phyloP scores from a whole-genome alignment of 805 yeast genomes.

The Nakazawaea peltata region DNA sequence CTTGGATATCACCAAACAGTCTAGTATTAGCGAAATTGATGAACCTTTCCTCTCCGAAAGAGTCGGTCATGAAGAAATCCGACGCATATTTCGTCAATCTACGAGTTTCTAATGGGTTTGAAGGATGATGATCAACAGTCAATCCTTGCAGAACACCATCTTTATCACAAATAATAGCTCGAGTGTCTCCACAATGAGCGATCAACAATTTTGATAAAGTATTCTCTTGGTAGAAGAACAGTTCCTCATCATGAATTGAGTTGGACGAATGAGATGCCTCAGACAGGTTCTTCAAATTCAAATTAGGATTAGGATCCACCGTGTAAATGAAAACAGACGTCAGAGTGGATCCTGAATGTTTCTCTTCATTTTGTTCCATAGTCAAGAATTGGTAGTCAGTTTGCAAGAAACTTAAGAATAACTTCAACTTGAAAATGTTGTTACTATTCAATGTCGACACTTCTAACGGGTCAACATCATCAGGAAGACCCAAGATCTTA shows the following conservation, averaged over 20 bases:
- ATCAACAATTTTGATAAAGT: constrained; percentile 62
- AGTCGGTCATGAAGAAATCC: constrained; percentile 68
- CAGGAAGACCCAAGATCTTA: constrained; percentile 6
- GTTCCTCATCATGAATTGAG: constrained; percentile 15
- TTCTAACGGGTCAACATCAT: constrained; percentile 4
- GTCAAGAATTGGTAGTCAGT: constrained; percentile 56
- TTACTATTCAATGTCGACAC: constrained; percentile 14
- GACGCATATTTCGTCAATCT: constrained; percentile 60
- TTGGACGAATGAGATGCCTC: constrained; percentile 1
- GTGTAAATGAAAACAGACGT: constrained; percentile 24
- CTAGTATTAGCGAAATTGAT: constrained; percentile 82
- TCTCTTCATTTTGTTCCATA: constrained; percentile 19
- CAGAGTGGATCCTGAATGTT: constrained; percentile 27
- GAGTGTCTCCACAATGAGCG: constrained; percentile 91
- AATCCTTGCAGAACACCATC: constrained; percentile 73
- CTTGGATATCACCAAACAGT: constrained; percentile 82
- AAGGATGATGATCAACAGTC: constrained; percentile 81
- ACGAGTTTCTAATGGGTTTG: constrained; percentile 67
- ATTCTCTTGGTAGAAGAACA: constrained; percentile 54
- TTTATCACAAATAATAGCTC: constrained; percentile 77
- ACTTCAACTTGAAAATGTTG: constrained; percentile 54
- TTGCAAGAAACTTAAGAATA: constrained; percentile 56
- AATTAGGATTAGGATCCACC: constrained; percentile 23
- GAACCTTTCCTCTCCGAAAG: constrained; percentile 88
- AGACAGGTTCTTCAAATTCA: neutral